Evolutionary conservation across 2,329 filamentous ascomycete species (phyloP).

Genomic region (Botrytis sinoallii): DNA sequence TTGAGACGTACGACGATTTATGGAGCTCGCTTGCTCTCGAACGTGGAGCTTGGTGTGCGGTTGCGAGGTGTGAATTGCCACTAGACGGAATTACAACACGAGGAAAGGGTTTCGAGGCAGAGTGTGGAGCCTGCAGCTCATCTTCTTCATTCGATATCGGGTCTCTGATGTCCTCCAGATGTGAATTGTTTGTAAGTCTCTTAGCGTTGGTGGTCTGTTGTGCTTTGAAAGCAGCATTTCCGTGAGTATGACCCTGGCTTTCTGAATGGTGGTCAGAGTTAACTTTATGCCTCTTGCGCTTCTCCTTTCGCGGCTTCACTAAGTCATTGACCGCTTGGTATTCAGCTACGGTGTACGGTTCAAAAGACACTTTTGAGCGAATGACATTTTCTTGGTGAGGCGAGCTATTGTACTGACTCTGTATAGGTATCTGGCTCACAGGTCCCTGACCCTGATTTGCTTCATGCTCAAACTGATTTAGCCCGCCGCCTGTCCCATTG

Average conservation of each 20-base stretch:
- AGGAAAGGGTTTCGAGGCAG: neutral
- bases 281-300: neutral
- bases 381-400: neutral
- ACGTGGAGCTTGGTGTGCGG: neutral
- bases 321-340: slow-evolving; percentile 1
- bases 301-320: neutral
- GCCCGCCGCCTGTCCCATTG: neutral
- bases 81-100: neutral
- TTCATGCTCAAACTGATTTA: neutral
- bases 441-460: neutral
- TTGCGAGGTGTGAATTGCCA: neutral
- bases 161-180: neutral
- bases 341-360: neutral
- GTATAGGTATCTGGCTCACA: neutral
- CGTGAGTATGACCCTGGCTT: neutral
- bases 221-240: neutral
- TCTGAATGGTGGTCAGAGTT: slow-evolving; percentile 1
- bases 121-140: neutral
- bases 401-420: slow-evolving; percentile 9
- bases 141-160: slow-evolving; percentile 2
- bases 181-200: neutral
- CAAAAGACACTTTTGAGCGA: neutral
- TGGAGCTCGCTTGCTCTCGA: neutral
- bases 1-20: neutral
- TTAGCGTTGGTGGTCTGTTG: neutral